These are phyloP conservation scores for Ogataea dorogensis DNA, from an alignment of 805 yeast species.

Conservation along the genomic window DNA sequence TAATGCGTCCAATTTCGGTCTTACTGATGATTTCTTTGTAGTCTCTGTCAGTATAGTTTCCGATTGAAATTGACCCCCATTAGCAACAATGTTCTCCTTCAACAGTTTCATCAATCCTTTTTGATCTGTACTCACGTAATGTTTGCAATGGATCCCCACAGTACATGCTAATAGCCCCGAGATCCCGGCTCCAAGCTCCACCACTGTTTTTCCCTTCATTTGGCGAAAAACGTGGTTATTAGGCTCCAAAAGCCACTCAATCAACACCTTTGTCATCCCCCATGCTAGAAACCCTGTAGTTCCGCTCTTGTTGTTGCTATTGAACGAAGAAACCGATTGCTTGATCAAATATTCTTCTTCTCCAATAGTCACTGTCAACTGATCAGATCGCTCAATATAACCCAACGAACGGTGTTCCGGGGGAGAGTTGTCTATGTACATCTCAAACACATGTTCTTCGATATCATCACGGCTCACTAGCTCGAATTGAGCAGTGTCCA, in stretches of 20 bases:
- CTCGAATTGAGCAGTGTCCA: slow-evolving; percentile 7
- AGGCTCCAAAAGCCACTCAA: slow-evolving; percentile 48
- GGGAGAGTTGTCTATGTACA: slow-evolving; percentile 21
- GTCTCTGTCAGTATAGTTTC: slow-evolving; percentile 20
- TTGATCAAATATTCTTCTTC: slow-evolving; percentile 23
- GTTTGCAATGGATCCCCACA: slow-evolving; percentile 34
- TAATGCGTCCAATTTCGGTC: slow-evolving; percentile 40
- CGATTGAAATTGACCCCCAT: slow-evolving; percentile 30
- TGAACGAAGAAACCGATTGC: slow-evolving; percentile 35
- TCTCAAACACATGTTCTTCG: slow-evolving; percentile 30
- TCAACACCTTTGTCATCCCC: slow-evolving; percentile 48
- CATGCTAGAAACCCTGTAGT: slow-evolving; percentile 69
- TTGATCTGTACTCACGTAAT: slow-evolving; percentile 60
- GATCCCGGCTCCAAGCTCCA: slow-evolving; percentile 66
- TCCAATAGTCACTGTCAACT: slow-evolving; percentile 18
- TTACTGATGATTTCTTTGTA: slow-evolving; percentile 4
- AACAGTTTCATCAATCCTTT: slow-evolving; percentile 50
- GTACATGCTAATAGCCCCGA: slow-evolving; percentile 49
- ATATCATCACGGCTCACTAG: slow-evolving; percentile 14
- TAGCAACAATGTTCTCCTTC: slow-evolving; percentile 43
- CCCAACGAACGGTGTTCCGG: slow-evolving; percentile 25
- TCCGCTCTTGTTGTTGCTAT: slow-evolving; percentile 35
- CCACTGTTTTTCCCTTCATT: slow-evolving; percentile 30
- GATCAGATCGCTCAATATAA: slow-evolving; percentile 22
- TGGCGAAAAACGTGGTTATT: slow-evolving; percentile 30